Conservation (phyloP, 2,329 filamentous ascomycete genomes). For the Chaetomium strumarium region DNA sequence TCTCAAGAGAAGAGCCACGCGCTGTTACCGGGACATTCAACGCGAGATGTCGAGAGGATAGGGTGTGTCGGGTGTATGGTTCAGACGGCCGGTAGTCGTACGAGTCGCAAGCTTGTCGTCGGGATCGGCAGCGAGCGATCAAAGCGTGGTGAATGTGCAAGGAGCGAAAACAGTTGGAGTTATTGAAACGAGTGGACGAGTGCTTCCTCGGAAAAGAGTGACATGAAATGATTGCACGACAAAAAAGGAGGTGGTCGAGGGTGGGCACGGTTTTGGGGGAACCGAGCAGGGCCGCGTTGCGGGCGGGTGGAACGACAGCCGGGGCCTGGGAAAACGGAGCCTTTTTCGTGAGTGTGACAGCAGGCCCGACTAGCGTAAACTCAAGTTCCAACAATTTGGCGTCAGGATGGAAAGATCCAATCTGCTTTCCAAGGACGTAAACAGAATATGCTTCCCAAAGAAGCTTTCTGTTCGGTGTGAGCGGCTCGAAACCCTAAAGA, state of each 20-base stretch:
- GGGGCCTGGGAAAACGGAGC: constrained; percentile 16
- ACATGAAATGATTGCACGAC: constrained; percentile 28
- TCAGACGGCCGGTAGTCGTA: background rate
- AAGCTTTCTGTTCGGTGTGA: background rate
- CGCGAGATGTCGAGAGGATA: background rate
- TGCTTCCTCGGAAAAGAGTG: constrained; percentile 23
- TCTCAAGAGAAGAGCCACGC: constrained; percentile 33
- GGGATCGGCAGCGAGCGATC: constrained; percentile 15
- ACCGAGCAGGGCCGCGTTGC: constrained; percentile 18
- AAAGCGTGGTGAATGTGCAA: constrained; percentile 12
- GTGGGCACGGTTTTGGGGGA: constrained; percentile 16
- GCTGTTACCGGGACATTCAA: constrained; percentile 34
- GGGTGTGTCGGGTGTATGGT: constrained; percentile 6
- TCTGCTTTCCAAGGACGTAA: background rate
- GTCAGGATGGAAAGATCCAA: background rate
- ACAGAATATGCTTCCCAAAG: background rate
- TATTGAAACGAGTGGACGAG: constrained; percentile 24
- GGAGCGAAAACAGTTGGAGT: constrained; percentile 18
- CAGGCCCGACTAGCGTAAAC: constrained; percentile 22
- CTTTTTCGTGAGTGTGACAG: constrained; percentile 6
- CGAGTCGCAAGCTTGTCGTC: constrained; percentile 3
- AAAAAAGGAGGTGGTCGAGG: constrained; percentile 22
- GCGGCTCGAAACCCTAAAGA: constrained; percentile 6
- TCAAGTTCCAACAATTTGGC: constrained; percentile 4
- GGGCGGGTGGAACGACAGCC: constrained; percentile 18